These are phyloP conservation scores for Fusarium siculi DNA, from an alignment of 2,329 filamentous ascomycete genomes.

Conservation along the genomic window DNA sequence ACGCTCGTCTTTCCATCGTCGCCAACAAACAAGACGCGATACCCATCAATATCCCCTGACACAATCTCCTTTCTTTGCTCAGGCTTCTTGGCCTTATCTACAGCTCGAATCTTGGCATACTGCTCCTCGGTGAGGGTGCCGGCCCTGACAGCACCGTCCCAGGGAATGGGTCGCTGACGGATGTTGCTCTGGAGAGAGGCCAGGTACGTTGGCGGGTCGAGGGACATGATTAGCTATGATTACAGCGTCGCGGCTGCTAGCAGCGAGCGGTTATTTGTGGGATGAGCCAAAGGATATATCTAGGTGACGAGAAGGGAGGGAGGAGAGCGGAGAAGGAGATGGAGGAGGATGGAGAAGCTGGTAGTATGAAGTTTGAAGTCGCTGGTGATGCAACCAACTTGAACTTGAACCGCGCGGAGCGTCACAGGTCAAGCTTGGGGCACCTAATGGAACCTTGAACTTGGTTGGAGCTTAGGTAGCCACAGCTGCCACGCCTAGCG, in stretches of 20 bases:
- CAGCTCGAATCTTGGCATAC: slow-evolving; percentile 93
- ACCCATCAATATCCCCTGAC: slow-evolving; percentile 81
- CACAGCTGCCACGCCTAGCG: slow-evolving; percentile 37
- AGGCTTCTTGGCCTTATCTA: slow-evolving; percentile 90
- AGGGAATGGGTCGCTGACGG: slow-evolving; percentile 92
- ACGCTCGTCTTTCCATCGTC: slow-evolving; percentile 75
- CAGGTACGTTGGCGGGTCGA: slow-evolving; percentile 89
- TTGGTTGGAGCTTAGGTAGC: slow-evolving; percentile 34
- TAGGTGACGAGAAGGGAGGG: slow-evolving; percentile 10
- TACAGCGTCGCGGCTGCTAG: slow-evolving; percentile 45
- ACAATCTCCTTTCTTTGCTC: slow-evolving; percentile 88
- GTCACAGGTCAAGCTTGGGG: slow-evolving; percentile 36
- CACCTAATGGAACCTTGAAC: slow-evolving; percentile 14
- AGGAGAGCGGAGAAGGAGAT: slow-evolving; percentile 10
- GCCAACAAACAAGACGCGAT: slow-evolving; percentile 83
- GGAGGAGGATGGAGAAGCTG: slow-evolving; percentile 29
- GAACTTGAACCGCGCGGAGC: slow-evolving; percentile 39
- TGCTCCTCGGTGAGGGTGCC: slow-evolving; percentile 95
- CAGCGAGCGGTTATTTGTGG: slow-evolving; percentile 26
- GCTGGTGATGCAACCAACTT: slow-evolving; percentile 47
- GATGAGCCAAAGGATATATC: slow-evolving; percentile 16
- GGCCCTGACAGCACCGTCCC: slow-evolving; percentile 94
- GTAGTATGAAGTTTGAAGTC: slow-evolving; percentile 42
- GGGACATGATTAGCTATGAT: slow-evolving; percentile 71
- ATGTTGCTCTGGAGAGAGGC: slow-evolving; percentile 95